These are phyloP conservation scores for Porphyrellus cyaneotinctus DNA, from an alignment of 768 basidiomycete species.

Conservation along the genomic window DNA sequence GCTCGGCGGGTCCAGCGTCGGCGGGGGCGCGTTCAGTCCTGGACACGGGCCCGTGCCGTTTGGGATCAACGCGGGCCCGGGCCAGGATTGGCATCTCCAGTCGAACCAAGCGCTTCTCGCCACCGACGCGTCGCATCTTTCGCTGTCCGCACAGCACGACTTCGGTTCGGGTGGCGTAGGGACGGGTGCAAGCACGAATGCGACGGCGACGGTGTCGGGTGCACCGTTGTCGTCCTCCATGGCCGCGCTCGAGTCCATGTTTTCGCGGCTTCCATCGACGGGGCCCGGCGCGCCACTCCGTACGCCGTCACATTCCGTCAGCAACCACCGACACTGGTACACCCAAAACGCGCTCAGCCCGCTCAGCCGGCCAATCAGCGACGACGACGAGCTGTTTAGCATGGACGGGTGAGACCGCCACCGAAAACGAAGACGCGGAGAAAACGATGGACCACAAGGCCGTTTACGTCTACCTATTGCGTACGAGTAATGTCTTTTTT, in stretches of 20 bases:
- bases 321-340: constrained; percentile 34
- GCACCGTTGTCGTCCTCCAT: constrained; percentile 19
- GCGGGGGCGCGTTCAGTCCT: constrained; percentile 28
- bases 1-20: constrained; percentile 25
- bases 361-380: constrained; percentile 56
- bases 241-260: constrained; percentile 47
- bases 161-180: too few relatives aligned
- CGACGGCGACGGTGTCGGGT: neutral
- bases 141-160: constrained; percentile 28
- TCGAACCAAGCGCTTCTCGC: constrained; percentile 20
- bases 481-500: constrained; percentile 23
- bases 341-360: constrained; percentile 48
- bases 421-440: too few relatives aligned
- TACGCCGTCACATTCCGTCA: constrained; percentile 24
- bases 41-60: constrained; percentile 31
- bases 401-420: constrained; percentile 49
- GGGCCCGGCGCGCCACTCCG: constrained; percentile 21
- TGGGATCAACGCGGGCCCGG: constrained; percentile 27
- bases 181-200: neutral
- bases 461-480: constrained; percentile 22
- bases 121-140: constrained; percentile 18
- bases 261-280: constrained; percentile 41
- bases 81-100: constrained; percentile 28
- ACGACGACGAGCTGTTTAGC: constrained; percentile 66
- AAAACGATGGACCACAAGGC: constrained; percentile 8